phyloP scores from a whole-genome alignment of 768 basidiomycete genomes.

The Nidularia sp. region DNA sequence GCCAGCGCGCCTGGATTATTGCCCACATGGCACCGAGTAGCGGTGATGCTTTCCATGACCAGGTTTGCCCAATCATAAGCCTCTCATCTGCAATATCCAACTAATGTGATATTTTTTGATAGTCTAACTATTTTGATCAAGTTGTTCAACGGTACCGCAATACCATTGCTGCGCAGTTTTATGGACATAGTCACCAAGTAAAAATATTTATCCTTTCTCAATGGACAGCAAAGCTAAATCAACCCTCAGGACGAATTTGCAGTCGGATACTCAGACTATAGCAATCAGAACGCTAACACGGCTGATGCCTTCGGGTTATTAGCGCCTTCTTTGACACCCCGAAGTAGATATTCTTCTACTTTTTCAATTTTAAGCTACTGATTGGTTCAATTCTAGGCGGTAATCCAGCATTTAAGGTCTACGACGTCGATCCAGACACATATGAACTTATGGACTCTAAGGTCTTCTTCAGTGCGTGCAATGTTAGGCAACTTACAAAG shows the following conservation, averaged over 20 bases:
- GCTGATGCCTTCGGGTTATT: constrained; percentile 46
- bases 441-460: constrained; percentile 60
- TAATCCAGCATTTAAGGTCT: constrained; percentile 54
- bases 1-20: constrained; percentile 60
- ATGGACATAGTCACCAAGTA: constrained; percentile 54
- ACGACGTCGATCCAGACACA: constrained; percentile 64
- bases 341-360: constrained; percentile 28
- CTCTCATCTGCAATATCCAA: neutral
- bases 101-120: neutral
- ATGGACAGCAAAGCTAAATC: neutral
- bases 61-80: constrained; percentile 25
- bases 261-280: constrained; percentile 55
- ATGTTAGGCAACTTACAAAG: neutral
- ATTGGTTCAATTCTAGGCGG: constrained; percentile 27
- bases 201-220: neutral
- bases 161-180: constrained; percentile 59
- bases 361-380: neutral
- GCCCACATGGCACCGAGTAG: constrained; percentile 55
- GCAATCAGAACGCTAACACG: constrained; percentile 34
- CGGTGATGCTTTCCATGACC: constrained; percentile 44
- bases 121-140: constrained; percentile 62
- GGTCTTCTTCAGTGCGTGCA: constrained; percentile 41
- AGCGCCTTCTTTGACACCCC: constrained; percentile 55
- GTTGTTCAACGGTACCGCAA: constrained; percentile 55
- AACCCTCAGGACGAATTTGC: constrained; percentile 49